Evolutionary conservation across 108 stramenopile genomes (phyloP).

Genomic region (Conticribra guillardii): DNA sequence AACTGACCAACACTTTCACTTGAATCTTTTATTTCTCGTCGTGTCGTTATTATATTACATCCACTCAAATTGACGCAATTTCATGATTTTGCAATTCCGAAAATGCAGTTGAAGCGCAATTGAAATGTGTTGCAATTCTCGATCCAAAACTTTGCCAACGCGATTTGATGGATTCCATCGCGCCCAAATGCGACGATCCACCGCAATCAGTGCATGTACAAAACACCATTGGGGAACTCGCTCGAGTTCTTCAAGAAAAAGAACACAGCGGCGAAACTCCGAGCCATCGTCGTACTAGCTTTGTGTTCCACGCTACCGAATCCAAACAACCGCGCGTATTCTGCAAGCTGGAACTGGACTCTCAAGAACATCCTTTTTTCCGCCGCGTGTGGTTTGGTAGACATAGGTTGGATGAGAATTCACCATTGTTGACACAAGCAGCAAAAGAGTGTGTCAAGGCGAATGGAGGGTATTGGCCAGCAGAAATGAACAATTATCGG

Average conservation of each 20-base stretch:
- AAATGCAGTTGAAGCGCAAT: slow-evolving; percentile 64
- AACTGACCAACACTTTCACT: no score
- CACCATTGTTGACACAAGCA: slow-evolving; percentile 65
- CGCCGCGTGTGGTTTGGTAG: slow-evolving; percentile 78
- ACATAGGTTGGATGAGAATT: slow-evolving; percentile 72
- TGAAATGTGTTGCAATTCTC: slow-evolving; percentile 75
- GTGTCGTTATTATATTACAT: not conserved
- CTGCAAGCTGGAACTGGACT: slow-evolving; percentile 68
- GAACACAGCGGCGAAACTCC: not conserved
- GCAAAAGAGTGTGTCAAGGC: slow-evolving; percentile 56
- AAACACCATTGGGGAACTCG: not conserved
- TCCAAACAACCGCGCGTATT: slow-evolving; percentile 60
- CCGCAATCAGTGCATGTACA: not conserved
- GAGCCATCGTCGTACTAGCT: not conserved
- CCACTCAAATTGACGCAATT: no score
- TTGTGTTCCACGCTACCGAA: slow-evolving; percentile 14
- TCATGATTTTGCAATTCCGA: no score
- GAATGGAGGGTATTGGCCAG: slow-evolving; percentile 76
- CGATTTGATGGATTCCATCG: slow-evolving; percentile 7
- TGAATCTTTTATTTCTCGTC: not conserved
- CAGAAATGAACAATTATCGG: slow-evolving; percentile 52
- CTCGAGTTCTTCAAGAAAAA: not conserved
- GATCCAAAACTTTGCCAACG: slow-evolving; percentile 37
- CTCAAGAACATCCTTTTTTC: slow-evolving; percentile 79
- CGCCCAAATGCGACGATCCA: not conserved